A percentile compares a stretch with the other conserved stretches of the same genome.
Evolutionary conservation across 768 basidiomycete genomes (phyloP).

Genomic region (Podaxis pistillaris): DNA sequence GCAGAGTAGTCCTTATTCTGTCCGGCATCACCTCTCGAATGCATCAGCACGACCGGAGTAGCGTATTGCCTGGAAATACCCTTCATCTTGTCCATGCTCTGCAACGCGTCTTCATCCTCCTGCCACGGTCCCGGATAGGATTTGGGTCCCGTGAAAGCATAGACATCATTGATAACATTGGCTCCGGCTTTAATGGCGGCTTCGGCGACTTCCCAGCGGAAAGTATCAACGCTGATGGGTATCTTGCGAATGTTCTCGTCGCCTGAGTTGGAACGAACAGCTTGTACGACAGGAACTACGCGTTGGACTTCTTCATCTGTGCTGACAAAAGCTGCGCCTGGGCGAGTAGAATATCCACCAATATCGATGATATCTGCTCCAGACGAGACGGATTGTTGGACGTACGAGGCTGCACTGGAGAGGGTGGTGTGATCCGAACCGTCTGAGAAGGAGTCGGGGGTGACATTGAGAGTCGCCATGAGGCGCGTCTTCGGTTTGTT

Average conservation of each 20-base stretch:
- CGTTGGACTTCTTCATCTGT: slow-evolving; percentile 68
- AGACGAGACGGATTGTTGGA: slow-evolving; percentile 41
- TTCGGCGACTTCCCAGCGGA: slow-evolving; percentile 77
- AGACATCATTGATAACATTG: slow-evolving; percentile 92
- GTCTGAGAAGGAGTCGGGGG: slow-evolving; percentile 97
- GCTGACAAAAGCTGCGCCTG: slow-evolving; percentile 66
- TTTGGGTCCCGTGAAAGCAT: slow-evolving; percentile 70
- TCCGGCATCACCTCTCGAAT: slow-evolving; percentile 84
- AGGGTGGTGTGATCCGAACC: slow-evolving; percentile 59
- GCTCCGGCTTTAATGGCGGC: slow-evolving; percentile 80
- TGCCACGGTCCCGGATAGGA: slow-evolving; percentile 27
- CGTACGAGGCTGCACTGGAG: slow-evolving; percentile 53
- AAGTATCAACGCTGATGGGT: slow-evolving; percentile 85
- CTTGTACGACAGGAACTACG: slow-evolving; percentile 68
- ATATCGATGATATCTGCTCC: slow-evolving; percentile 86
- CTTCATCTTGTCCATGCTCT: slow-evolving; percentile 60
- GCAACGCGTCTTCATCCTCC: slow-evolving; percentile 27
- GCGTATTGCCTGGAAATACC: slow-evolving; percentile 56
- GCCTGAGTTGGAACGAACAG: slow-evolving; percentile 40
- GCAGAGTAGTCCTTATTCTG: slow-evolving; percentile 62
- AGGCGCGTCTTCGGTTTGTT: slow-evolving; percentile 51
- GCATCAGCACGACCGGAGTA: slow-evolving; percentile 91
- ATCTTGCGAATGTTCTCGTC: slow-evolving; percentile 22
- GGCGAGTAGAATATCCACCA: slow-evolving; percentile 92
- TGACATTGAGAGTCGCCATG: slow-evolving; percentile 92